Evolutionary conservation across 306 rosid genomes (phyloP).

Genomic region (Chamaecrista fasciculata): DNA sequence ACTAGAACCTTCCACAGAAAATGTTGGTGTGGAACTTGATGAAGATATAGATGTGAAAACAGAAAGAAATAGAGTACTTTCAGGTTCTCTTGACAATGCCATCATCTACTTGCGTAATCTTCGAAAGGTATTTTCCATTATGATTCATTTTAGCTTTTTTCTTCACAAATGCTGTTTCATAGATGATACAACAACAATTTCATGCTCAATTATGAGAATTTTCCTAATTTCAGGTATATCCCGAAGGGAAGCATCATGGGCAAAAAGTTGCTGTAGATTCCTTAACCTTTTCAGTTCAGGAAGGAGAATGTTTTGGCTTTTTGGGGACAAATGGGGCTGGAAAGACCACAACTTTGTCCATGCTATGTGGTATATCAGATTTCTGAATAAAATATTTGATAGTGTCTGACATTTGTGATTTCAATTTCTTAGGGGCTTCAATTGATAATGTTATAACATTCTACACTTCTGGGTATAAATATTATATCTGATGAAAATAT

Average conservation of each 20-base stretch:
- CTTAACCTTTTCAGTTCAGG: conserved; percentile 87
- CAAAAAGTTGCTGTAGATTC: conserved; percentile 85
- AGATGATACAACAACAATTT: background rate
- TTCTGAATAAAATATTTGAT: conserved; percentile 10
- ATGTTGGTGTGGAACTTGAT: conserved; percentile 43
- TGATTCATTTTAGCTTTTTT: conserved; percentile 26
- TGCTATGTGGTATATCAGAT: conserved; percentile 72
- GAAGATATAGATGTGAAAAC: conserved; percentile 85
- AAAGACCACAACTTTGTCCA: conserved; percentile 88
- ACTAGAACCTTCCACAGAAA: conserved; percentile 51
- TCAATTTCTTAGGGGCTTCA: conserved; percentile 1
- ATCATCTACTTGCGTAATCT: conserved; percentile 81
- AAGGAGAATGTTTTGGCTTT: conserved; percentile 96
- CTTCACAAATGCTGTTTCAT: conserved; percentile 10
- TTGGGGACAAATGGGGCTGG: conserved; percentile 99
- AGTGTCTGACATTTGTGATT: conserved; percentile 8
- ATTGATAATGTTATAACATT: background rate
- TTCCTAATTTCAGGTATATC: conserved; percentile 63
- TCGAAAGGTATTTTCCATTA: conserved; percentile 61
- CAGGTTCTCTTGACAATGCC: conserved; percentile 80
- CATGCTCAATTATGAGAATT: background rate
- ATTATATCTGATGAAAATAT: background rate
- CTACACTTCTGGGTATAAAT: background rate
- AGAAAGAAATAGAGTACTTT: conserved; percentile 84
- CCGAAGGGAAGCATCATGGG: conserved; percentile 54